Base-by-base conservation (phyloP, 148 eudicot species). In the Hydrangea macrophylla region DNA sequence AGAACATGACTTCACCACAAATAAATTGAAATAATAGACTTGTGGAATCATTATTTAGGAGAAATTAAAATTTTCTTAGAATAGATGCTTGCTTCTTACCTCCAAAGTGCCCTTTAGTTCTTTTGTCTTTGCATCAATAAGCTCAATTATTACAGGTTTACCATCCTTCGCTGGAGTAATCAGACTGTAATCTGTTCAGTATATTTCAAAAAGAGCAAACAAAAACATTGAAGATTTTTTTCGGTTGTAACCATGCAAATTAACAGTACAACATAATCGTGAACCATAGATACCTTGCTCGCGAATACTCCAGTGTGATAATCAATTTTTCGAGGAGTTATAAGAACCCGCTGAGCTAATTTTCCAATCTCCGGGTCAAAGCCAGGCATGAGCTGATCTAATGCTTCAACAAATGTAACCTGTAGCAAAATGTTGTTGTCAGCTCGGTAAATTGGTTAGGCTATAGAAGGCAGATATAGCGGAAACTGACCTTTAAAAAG, bases 351-450 rank as follows among this genome's bases (percentile, higher is more conserved):
- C 71, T 95, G 99, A 10, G 99, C 99, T 82, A 95, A 74, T 76
- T 95, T 95, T 36, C 97, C 89, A 54, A 95, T 92, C 82, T 95
- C 99, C 56, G 99, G 99, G 79, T 95, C 99, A 84, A 95, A 95
- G 22, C 99, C 99, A 54, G 99, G 97, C 99, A 95, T 95, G 60
- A 95, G 78, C 75, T 95, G 99, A 92, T 91, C 97, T 56, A 95
- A 73, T 71, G 99, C 99, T 83, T 95, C 99, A 60, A 95, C 80
- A 81, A 95, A 95, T 25, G 99, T 91, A 64, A 95, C 99, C 99
- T 95, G 83, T 64, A 70, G 26, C 60, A 26, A 45, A 55, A 26
- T 17, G 17, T 54, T 26, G 51, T 22, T 17, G 58, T 72, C n/a
- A 73, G 67, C 37, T 40, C 58, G 57, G 66, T n/a, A 11, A 37